Percentiles rank a stretch among this genome's conserved stretches.
Conservation (phyloP, 225 moss, liverwort and hornwort genomes). For the Pseudoscleropodium purum region DNA sequence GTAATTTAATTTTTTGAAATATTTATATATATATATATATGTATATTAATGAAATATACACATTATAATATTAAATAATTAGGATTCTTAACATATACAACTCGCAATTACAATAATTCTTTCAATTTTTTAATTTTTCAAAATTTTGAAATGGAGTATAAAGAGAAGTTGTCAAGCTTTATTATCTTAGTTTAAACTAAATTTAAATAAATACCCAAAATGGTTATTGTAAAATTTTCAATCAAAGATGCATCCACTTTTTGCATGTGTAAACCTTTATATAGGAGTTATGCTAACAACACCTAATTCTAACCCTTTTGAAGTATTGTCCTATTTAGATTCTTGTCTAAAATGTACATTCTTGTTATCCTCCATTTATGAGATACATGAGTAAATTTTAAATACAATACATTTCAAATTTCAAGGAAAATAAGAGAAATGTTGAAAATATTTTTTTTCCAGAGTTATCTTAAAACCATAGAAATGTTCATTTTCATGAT, state of each 20-base stretch:
- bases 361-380: too few species aligned
- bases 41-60: background rate
- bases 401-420: background rate
- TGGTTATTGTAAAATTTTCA: too few species aligned
- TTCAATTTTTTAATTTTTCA: background rate
- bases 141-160: background rate
- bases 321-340: background rate
- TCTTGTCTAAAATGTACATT: background rate
- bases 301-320: background rate
- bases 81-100: accelerated
- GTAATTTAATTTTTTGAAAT: too few species aligned
- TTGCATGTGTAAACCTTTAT: accelerated
- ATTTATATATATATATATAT: too few species aligned
- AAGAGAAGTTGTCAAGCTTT: too few species aligned
- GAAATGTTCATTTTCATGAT: background rate
- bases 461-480: background rate
- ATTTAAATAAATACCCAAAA: too few species aligned
- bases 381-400: background rate
- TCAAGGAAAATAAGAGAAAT: background rate
- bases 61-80: background rate
- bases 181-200: too few species aligned
- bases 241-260: too few species aligned
- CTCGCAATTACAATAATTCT: background rate
- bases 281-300: background rate
- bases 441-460: background rate